Evolutionary conservation across 169 alveolate species (phyloP).

Genomic region (Perkinsus olseni): DNA sequence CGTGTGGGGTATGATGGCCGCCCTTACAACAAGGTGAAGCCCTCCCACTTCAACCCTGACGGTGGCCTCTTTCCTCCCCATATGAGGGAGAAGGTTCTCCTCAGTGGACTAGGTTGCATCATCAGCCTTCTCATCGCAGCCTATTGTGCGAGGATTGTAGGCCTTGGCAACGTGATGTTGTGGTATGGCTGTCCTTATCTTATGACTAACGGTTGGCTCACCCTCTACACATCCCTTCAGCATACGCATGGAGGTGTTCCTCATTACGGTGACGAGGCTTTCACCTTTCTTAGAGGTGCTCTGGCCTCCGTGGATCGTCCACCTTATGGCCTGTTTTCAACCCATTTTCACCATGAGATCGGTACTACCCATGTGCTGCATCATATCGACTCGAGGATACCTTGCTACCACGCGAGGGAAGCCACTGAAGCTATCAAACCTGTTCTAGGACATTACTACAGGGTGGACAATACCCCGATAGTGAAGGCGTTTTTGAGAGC

Average conservation of each 20-base stretch:
- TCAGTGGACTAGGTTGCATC: conserved; percentile 25
- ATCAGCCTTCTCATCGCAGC: conserved; percentile 13
- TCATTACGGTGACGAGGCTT: conserved; percentile 36
- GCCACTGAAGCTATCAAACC: conserved; percentile 41
- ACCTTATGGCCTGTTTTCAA: conserved; percentile 24
- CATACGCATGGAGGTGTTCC: conserved; percentile 47
- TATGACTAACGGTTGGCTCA: conserved; percentile 43
- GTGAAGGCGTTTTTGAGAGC: conserved; percentile 10
- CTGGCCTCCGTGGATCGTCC: conserved; percentile 46
- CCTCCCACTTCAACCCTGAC: conserved; percentile 25
- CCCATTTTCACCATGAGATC: conserved; percentile 38
- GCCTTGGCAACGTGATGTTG: conserved; percentile 18
- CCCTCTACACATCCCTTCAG: conserved; percentile 43
- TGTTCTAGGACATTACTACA: conserved; percentile 25
- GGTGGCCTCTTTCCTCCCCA: conserved; percentile 29
- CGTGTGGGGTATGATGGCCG: conserved; percentile 12
- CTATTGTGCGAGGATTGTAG: conserved; percentile 11
- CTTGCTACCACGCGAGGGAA: conserved; percentile 38
- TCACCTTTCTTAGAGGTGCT: conserved; percentile 51
- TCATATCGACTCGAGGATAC: conserved; percentile 35
- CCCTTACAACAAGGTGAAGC: conserved; percentile 13
- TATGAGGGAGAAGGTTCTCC: conserved; percentile 18
- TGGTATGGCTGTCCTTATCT: conserved; percentile 33
- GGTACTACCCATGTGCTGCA: conserved; percentile 54
- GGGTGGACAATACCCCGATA: conserved; percentile 29